A percentile compares a stretch with the other conserved stretches of the same genome.
phyloP scores from a whole-genome alignment of 2,329 filamentous ascomycete species.

The Xylariaceae sp. region DNA sequence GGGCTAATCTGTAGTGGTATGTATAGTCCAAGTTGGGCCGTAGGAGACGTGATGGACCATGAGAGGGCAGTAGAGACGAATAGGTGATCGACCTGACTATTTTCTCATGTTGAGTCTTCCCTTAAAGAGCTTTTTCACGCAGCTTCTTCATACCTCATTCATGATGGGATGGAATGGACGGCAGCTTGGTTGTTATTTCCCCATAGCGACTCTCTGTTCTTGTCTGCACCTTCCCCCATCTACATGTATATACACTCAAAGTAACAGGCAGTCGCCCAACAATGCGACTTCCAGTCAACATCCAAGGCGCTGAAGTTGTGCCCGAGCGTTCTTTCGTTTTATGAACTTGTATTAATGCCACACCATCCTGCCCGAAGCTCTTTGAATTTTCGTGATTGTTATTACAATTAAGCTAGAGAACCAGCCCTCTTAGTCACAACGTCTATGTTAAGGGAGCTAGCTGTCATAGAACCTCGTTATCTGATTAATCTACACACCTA shows the following conservation, averaged over 20 bases:
- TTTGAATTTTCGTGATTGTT: background rate
- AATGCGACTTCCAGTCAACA: background rate
- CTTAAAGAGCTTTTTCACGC: background rate
- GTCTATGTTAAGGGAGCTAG: background rate
- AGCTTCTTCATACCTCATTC: background rate
- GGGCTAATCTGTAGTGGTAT: slow-evolving; percentile 15
- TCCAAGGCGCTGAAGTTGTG: background rate
- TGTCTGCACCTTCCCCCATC: background rate
- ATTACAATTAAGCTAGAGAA: background rate
- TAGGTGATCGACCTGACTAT: background rate
- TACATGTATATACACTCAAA: background rate
- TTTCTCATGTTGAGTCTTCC: background rate
- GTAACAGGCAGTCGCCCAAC: background rate
- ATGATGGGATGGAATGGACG: background rate
- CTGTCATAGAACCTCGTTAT: background rate
- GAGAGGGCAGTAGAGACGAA: background rate
- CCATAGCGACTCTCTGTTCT: background rate
- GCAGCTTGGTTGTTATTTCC: background rate
- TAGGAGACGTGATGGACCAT: slow-evolving; percentile 6
- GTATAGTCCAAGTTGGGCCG: slow-evolving; percentile 11
- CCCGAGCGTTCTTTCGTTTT: background rate
- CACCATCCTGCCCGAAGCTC: background rate
- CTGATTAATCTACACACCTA: background rate
- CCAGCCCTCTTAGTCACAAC: background rate
- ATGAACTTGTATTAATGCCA: background rate